A percentile compares a stretch with the other conserved stretches of the same genome.
Conservation (phyloP, 805 yeast genomes). For the Jamesozyma spencerorum region DNA sequence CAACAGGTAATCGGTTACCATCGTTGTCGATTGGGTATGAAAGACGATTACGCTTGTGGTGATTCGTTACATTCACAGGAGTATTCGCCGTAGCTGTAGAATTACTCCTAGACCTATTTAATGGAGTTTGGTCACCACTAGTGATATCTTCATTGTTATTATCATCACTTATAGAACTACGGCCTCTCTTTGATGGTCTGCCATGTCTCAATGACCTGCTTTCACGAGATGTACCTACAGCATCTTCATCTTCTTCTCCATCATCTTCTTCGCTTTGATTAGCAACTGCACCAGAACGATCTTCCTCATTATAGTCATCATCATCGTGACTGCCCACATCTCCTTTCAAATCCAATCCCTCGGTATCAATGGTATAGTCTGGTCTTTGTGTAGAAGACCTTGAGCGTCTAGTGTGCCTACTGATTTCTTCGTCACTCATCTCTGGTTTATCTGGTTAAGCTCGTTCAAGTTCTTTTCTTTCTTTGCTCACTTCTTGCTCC, state of each 20-base stretch:
- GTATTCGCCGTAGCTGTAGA: constrained; percentile 7
- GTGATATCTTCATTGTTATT: constrained; percentile 10
- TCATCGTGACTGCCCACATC: constrained; percentile 18
- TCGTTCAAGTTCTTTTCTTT: too few relatives aligned
- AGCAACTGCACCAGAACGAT: too few relatives aligned
- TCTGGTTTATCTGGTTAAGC: neutral
- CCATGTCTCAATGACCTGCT: neutral
- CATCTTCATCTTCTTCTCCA: constrained; percentile 14
- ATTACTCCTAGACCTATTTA: constrained; percentile 11
- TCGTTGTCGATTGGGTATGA: constrained; percentile 49
- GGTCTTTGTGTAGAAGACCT: constrained; percentile 16
- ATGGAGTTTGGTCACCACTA: constrained; percentile 18
- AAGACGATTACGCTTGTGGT: constrained; percentile 33
- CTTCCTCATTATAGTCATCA: constrained; percentile 18
- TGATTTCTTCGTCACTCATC: neutral
- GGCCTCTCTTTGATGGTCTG: constrained; percentile 4
- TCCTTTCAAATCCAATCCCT: constrained; percentile 26
- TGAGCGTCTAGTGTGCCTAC: constrained; percentile 12
- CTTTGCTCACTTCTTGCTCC: too few relatives aligned
- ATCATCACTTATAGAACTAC: constrained; percentile 9
- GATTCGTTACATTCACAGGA: neutral
- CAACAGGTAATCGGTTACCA: constrained; percentile 56
- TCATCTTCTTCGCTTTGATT: neutral
- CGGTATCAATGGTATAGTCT: constrained; percentile 25
- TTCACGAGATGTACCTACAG: constrained; percentile 21